Base-by-base conservation (phyloP, 441 rosid genomes). In the Pelargonium australe region DNA sequence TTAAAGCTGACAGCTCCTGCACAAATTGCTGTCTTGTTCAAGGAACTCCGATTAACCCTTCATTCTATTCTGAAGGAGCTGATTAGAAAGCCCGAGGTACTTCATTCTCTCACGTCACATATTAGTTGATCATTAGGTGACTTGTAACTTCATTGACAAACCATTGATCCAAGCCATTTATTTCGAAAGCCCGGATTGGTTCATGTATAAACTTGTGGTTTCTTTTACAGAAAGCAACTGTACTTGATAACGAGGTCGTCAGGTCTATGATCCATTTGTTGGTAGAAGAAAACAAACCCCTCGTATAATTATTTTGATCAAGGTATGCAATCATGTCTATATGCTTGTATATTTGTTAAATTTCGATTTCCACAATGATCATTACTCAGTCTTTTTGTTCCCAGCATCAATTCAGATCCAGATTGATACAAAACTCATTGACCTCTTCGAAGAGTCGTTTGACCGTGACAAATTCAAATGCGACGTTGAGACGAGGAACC, bases 11-110 rank as follows among this genome's bases (percentile, higher is more conserved):
- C 85, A 67, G 97, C 98, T 57, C 87, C 97, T 44, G 98, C 98
- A 14, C 98, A 91, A 74, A 88, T 84, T 2, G 97, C 98, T 53
- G 96, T 91, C 74, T 78, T 94, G 81, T 88, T 91, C 73, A 94
- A 89, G 85, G 90, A 89, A 80, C 88, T 94, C 14, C 86, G 95
- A 44, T 78, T 78, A 68, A 87, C 95, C 23, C 93, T 89, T 53
- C 93, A 88, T 72, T 88, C 90, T 31, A 73, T 91, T 64, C 75
- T 89, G 78, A 82, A 81, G 76, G 85, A 84, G 70, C 86, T 94
- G 45, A 83, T 91, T 69, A 82, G 86, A 75, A 91, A 88, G 73
- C 96, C 97, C 0, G 83, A 85, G 96, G 96, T 90, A 75, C 40
- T 28, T 23, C 13, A 17, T 65, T 66, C 60, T 63, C 28, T 6